Evolutionary conservation across 2,329 filamentous ascomycete genomes (phyloP), one percentile per base, ranked within the genome.

Genomic region (Ceratocystis colombiana): DNA sequence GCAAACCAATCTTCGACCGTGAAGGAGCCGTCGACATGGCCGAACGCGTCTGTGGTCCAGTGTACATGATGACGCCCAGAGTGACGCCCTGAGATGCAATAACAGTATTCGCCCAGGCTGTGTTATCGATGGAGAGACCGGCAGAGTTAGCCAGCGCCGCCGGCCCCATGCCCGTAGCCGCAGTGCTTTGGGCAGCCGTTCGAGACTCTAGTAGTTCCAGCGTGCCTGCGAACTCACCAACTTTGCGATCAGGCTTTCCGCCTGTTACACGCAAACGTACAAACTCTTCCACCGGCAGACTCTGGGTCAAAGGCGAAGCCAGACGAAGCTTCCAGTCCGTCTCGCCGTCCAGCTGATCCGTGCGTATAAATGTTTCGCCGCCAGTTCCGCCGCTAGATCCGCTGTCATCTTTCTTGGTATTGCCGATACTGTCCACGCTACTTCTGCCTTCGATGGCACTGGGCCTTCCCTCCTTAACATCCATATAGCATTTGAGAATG

Each of bases 281-380:
- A 69, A 96, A 86, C 70, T 96, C 89, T 59, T 84, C 83, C 0
- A 86, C 77, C 0, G 85, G 77, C 22, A 99, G 78, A n/a, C 79
- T 82, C 73, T 99, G 94, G 0, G 92, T 93, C 30, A 97, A 76
- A 0, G 89, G 85, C 12, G 91, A 94, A 1, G 94, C 91, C 45
- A 97, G 76, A 37, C 95, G 87, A 66, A 99, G 79, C 76, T 99
- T 99, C 95, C 94, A 99, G 73, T 99, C 94, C 0, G 94, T 99
- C 77, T 99, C 94, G 71, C 94, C 94, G 72, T 99, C 94, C 8
- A 99, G 81, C 73, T 99, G 94, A 75, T 99, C 94, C 1, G 95
- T 99, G 68, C 94, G 84, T 73, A 99, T 97, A 72, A 99, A 99
- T 0, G 93, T 93, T 76, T 99, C 95, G 33, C 91, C 91, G 30